Evolutionary conservation across 495 filamentous ascomycete genomes (phyloP), one percentile per base, ranked within the genome.

Genomic region (Apiosordaria backusii): DNA sequence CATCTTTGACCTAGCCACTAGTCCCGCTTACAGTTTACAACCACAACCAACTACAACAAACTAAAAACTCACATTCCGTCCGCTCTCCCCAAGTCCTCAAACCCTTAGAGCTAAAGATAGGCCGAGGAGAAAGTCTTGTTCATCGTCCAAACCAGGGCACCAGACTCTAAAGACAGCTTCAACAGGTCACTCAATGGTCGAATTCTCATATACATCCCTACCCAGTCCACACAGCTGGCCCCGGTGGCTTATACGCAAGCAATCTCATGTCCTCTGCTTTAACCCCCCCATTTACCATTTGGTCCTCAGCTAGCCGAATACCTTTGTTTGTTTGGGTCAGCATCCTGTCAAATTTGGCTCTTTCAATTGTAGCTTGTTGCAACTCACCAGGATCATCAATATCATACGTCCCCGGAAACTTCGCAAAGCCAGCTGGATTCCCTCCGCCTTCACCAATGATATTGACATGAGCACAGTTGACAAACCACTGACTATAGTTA

Each of bases 401-500:
- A 7, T 60, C 22, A 26, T 72, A 72, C 2, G 62, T 60, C 9
- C 70, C 70, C 0, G 70, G 70, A 45, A 72, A 67, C 23, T 24
- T 65, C 4, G 60, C 63, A 40, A 72, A 67, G 15, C 50, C 59
- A 7, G 59, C 61, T 1, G 68, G 65, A 25, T 21, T 61, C 4
- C 65, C 68, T 0, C 60, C 67, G 0, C 67, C 68, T 0, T 62
- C 61, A 3, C 68, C 63, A 4, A 67, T 57, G 22, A 72, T 66
- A 23, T 70, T 66, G 58, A 72, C 40, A 26, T 64, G 52, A 1
- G 70, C 70, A 35, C 70, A 72, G 62, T 67, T 67, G 21, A 72
- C 58, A 25, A 70, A 72, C 24, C 66, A 72, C 53, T 72, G 70
- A 2, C 50, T 23, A 57, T 70, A 65, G 10, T 26, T 35, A 4